Conservation (phyloP, 2,329 filamentous ascomycete species). For the Fusarium lateritium region DNA sequence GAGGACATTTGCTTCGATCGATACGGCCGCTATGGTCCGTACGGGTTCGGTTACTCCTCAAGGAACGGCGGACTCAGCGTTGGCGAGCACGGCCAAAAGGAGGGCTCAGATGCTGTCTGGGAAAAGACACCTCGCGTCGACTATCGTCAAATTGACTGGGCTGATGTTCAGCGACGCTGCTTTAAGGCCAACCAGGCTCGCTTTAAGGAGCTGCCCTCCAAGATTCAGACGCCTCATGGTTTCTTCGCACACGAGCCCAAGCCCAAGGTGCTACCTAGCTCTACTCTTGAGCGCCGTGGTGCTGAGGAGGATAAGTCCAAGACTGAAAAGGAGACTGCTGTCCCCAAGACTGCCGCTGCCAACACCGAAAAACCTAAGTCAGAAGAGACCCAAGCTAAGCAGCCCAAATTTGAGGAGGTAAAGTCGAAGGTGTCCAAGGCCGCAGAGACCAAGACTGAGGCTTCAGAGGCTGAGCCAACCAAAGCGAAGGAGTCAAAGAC, state of each 20-base stretch:
- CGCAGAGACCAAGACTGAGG: conserved; percentile 1
- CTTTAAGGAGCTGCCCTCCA: conserved; percentile 68
- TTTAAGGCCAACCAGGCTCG: conserved; percentile 77
- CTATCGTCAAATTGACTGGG: conserved; percentile 84
- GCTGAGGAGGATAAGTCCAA: conserved; percentile 33
- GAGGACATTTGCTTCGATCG: conserved; percentile 95
- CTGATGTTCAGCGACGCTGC: conserved; percentile 81
- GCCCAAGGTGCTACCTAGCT: conserved; percentile 10
- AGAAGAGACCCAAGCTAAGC: conserved; percentile 3
- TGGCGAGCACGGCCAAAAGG: conserved; percentile 86
- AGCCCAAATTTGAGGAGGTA: conserved; percentile 12
- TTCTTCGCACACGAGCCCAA: conserved; percentile 64
- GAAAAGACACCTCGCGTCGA: conserved; percentile 79
- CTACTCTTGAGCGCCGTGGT: conserved; percentile 26
- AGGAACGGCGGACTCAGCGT: conserved; percentile 85
- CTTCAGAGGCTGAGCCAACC: background rate
- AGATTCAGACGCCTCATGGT: conserved; percentile 61
- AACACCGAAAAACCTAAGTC: conserved; percentile 24
- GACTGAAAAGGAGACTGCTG: conserved; percentile 34
- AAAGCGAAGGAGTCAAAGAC: conserved; percentile 23
- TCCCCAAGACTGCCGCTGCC: background rate
- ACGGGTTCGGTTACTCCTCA: conserved; percentile 88
- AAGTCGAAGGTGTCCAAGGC: background rate
- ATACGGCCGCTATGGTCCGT: conserved; percentile 88
- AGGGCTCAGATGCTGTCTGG: conserved; percentile 88